Evolutionary conservation across 257 asterid genomes (phyloP), one percentile per base, ranked within the genome.

Genomic region (Galeopsis tetrahit): DNA sequence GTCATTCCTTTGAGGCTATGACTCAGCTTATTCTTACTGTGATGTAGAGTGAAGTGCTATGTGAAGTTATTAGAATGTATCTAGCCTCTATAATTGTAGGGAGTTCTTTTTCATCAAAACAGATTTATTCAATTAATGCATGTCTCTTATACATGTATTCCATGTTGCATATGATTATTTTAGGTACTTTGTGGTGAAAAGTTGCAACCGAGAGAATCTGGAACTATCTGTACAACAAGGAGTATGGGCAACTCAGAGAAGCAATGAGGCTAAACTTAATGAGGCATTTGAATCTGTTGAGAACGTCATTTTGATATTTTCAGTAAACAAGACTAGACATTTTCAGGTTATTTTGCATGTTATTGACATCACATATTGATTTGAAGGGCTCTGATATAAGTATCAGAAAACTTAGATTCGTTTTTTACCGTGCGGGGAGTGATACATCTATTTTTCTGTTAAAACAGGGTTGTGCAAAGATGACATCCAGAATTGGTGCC

Each of bases 211-310:
- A n/a, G 97, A 94, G 91, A 94, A 94, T 88, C 85, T 94, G 83
- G 97, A 91, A 69, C 88, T 94, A 74, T 94, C 97, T 53, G 99
- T 90, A 58, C 97, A 94, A 78, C 99, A 94, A 88, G 99, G 99
- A 79, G 95, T 91, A 63, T 91, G 99, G 99, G 99, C 99, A 74
- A 94, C 99, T 73, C 99, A 94, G 78, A 73, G 97, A 79, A 91
- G 97, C 93, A 94, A 94, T 77, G 99, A 94, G 72, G 95, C 97
- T 75, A 94, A 94, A 85, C 97, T 91, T 64, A 94, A 88, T 76
- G 99, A 91, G 80, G 97, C 99, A 80, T 91, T 94, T 80, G 99
- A 94, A 72, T 84, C 97, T 72, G 93, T 88, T 83, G 96, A 89
- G 48, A 89, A 94, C 82, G 95, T 94, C 84, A 89, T 94, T 78